phyloP scores from a whole-genome alignment of 768 basidiomycete species.

The Lactifluus echinatus region DNA sequence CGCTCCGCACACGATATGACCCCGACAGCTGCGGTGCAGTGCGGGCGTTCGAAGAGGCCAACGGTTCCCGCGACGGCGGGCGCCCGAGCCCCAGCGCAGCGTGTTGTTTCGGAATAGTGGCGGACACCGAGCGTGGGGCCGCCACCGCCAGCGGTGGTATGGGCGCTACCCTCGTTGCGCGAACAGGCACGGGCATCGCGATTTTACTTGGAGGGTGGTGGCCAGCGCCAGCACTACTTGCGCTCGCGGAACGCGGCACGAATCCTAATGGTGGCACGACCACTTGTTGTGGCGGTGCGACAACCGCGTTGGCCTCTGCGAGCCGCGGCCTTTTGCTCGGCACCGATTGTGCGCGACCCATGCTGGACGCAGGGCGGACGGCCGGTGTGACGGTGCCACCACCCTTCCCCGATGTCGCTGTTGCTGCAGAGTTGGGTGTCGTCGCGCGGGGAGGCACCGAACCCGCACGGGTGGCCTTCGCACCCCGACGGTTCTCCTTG shows the following conservation, averaged over 20 bases:
- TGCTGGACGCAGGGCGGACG: slow-evolving; percentile 45
- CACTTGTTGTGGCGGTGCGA: slow-evolving; percentile 20
- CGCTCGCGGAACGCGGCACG: slow-evolving; percentile 12
- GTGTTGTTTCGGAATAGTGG: slow-evolving; percentile 44
- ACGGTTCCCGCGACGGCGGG: slow-evolving; percentile 29
- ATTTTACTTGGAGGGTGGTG: slow-evolving; percentile 19
- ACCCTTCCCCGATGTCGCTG: slow-evolving; percentile 29
- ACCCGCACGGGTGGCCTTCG: slow-evolving; percentile 35
- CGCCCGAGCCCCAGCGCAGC: slow-evolving; percentile 50
- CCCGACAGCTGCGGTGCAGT: background rate
- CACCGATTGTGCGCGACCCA: slow-evolving; percentile 35
- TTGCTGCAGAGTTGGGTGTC: slow-evolving; percentile 42
- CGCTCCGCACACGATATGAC: slow-evolving; percentile 10
- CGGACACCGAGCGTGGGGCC: slow-evolving; percentile 37
- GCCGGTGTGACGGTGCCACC: slow-evolving; percentile 60
- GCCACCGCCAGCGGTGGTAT: slow-evolving; percentile 10
- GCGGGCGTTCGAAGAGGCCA: slow-evolving; percentile 21
- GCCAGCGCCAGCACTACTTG: background rate
- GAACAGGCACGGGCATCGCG: slow-evolving; percentile 22
- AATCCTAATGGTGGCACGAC: too few species aligned
- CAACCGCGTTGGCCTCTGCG: slow-evolving; percentile 31
- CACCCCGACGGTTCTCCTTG: slow-evolving; percentile 58
- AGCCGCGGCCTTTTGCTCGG: slow-evolving; percentile 59
- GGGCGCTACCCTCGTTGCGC: background rate
- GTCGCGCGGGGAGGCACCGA: slow-evolving; percentile 56